Base-by-base conservation (phyloP, 257 asterid genomes). In the Leonotis leonurus region DNA sequence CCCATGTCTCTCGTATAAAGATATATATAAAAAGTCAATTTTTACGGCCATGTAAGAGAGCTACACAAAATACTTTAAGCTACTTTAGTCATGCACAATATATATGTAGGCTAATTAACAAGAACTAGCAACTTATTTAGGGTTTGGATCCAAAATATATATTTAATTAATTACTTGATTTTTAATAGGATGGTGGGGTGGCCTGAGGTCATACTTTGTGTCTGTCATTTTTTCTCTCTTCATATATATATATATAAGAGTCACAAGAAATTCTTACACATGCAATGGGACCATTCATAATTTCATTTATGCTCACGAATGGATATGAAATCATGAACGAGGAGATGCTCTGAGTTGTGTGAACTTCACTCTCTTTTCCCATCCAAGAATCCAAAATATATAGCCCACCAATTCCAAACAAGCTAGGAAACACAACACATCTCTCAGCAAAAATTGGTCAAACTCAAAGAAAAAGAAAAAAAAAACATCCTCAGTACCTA, bases 271-370 rank as follows among this genome's bases (percentile, higher is more conserved):
- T 35, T 25, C 50, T 41, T 60, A 51, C 68, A 61, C 76, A 70
- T 63, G 56, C 60, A 65, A 51, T 68, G 76, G 81, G 81, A 64
- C 80, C 78, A 74, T 77, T 56, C 65, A 53, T 62, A 33, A 70
- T 55, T 53, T 43, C 73, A 70, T 60, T 68, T 16, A 46, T 73
- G 81, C 74, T 78, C 94, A 86, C 89, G 91, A 81, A 78, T 83
- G 89, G 87, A 72, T 75, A 41, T 76, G 74, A 63, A 71, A 70
- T 64, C 16, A 39, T 65, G 62, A 70, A 77, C 77, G 57, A 80
- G 74, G 52, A 62, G 63, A 67, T 52, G 45, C 49, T 43, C 62
- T 29, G 59, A 41, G 26, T 73, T 68, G 86, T 83, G 89, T 81
- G 79, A 72, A 72, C 68, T 70, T 75, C 67, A 83, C 88, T 68